These are phyloP conservation scores for Candida saitoana DNA, from an alignment of 805 yeast genomes.

Conservation along the genomic window DNA sequence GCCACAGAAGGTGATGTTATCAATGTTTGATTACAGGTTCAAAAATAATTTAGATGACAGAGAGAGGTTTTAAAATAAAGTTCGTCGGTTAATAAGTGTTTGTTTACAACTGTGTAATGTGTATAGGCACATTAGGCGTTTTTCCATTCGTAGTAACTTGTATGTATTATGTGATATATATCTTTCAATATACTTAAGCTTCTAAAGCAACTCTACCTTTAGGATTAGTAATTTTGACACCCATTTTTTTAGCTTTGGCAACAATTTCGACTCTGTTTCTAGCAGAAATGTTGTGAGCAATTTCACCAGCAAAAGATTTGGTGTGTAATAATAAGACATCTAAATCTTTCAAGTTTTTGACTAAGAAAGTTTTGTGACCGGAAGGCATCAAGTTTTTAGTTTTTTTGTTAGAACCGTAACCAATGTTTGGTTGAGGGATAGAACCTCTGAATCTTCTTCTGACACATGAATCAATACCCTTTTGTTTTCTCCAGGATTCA, in stretches of 20 bases:
- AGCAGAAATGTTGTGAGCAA: slow-evolving; percentile 97
- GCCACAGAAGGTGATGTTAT: too few species aligned
- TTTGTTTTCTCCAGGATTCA: slow-evolving; percentile 99
- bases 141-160: too few species aligned
- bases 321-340: slow-evolving; percentile 95
- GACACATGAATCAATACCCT: slow-evolving; percentile 99
- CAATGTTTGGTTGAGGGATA: slow-evolving; percentile 98
- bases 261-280: slow-evolving; percentile 96
- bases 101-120: too few species aligned
- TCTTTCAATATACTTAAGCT: slow-evolving; percentile 58
- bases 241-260: slow-evolving; percentile 96
- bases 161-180: background rate
- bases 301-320: slow-evolving; percentile 99
- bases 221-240: slow-evolving; percentile 98
- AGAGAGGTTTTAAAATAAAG: too few species aligned
- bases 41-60: too few species aligned
- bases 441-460: slow-evolving; percentile 99
- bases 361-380: slow-evolving; percentile 96
- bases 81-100: too few species aligned
- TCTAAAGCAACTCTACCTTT: slow-evolving; percentile 97
- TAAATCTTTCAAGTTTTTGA: slow-evolving; percentile 87
- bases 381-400: slow-evolving; percentile 94
- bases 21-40: too few species aligned
- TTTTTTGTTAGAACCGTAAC: slow-evolving; percentile 99
- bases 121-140: too few species aligned